Evolutionary conservation across 805 yeast species (phyloP).

Genomic region (Metschnikowia corniflorae): DNA sequence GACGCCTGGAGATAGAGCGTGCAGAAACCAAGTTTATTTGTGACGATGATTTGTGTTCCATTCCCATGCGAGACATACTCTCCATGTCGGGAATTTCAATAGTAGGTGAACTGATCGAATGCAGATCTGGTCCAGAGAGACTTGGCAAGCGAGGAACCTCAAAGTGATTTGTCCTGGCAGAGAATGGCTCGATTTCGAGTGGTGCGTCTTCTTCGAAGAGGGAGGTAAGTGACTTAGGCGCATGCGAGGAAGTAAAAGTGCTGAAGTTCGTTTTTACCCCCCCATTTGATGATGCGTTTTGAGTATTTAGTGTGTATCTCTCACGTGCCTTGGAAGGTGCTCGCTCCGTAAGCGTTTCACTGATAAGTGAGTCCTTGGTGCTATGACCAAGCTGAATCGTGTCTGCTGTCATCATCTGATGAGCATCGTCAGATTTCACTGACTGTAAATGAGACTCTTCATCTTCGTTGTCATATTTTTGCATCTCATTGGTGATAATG

Average conservation of each 20-base stretch:
- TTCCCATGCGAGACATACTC: slow-evolving; percentile 25
- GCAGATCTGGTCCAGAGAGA: slow-evolving; percentile 8
- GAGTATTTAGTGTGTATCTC: too few species aligned
- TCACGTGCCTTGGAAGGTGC: too few species aligned
- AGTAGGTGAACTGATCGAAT: slow-evolving; percentile 47
- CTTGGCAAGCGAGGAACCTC: slow-evolving; percentile 14
- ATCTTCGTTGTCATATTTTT: slow-evolving; percentile 22
- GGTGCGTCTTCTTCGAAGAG: slow-evolving; percentile 15
- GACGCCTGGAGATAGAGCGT: slow-evolving; percentile 7
- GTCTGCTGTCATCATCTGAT: slow-evolving; percentile 29
- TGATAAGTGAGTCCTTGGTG: slow-evolving; percentile 6
- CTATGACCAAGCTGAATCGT: slow-evolving; percentile 7
- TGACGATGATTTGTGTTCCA: slow-evolving; percentile 8
- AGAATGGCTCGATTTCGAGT: slow-evolving; percentile 4
- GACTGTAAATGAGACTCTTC: slow-evolving; percentile 28
- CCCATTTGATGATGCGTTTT: not conserved
- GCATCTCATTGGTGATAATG: slow-evolving; percentile 66
- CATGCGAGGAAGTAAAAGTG: slow-evolving; percentile 3
- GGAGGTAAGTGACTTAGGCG: slow-evolving; percentile 15
- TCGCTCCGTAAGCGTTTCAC: slow-evolving; percentile 28
- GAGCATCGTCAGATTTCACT: slow-evolving; percentile 22
- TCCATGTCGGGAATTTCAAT: slow-evolving; percentile 72
- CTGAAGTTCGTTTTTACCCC: slow-evolving; percentile 2
- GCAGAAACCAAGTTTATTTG: slow-evolving; percentile 7
- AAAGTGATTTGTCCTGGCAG: slow-evolving; percentile 4